Evolutionary conservation across 352 stramenopile species (phyloP).

Genomic region (Pythium rhizo-oryzae): DNA sequence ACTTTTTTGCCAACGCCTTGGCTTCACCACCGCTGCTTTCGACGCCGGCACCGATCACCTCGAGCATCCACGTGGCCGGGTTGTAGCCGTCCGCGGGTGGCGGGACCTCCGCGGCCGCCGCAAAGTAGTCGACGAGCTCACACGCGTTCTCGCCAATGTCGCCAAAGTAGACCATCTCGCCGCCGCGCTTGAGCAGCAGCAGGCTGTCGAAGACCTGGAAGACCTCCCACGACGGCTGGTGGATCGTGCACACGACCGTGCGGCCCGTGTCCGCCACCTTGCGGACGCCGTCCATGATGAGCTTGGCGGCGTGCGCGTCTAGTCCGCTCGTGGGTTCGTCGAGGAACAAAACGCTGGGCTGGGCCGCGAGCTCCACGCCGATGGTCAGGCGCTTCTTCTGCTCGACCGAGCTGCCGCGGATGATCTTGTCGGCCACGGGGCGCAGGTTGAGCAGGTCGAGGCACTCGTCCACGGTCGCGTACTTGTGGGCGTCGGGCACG

Average conservation of each 20-base stretch:
- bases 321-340: constrained; percentile 83
- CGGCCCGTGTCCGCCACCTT: constrained; percentile 66
- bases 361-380: constrained; percentile 69
- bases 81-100: constrained; percentile 25
- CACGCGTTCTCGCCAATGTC: constrained; percentile 26
- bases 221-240: constrained; percentile 30
- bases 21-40: no score
- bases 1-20: neutral
- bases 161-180: constrained; percentile 28
- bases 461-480: constrained; percentile 43
- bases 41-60: constrained; percentile 44
- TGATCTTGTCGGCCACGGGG: constrained; percentile 38
- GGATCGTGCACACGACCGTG: constrained; percentile 35
- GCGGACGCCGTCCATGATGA: constrained; percentile 82
- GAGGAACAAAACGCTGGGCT: constrained; percentile 78
- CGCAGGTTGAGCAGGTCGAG: constrained; percentile 36
- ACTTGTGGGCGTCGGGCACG: constrained; percentile 34
- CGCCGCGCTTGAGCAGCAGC: constrained; percentile 25
- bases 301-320: constrained; percentile 76
- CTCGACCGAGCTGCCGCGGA: constrained; percentile 40
- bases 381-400: constrained; percentile 57
- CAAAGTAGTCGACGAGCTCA: constrained; percentile 51
- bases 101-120: constrained; percentile 36
- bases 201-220: constrained; percentile 33
- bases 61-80: constrained; percentile 58